Percentiles rank a stretch among this genome's conserved stretches.
These are phyloP conservation scores for Calonectria crousiana DNA, from an alignment of 2,329 filamentous ascomycete genomes.

Conservation along the genomic window DNA sequence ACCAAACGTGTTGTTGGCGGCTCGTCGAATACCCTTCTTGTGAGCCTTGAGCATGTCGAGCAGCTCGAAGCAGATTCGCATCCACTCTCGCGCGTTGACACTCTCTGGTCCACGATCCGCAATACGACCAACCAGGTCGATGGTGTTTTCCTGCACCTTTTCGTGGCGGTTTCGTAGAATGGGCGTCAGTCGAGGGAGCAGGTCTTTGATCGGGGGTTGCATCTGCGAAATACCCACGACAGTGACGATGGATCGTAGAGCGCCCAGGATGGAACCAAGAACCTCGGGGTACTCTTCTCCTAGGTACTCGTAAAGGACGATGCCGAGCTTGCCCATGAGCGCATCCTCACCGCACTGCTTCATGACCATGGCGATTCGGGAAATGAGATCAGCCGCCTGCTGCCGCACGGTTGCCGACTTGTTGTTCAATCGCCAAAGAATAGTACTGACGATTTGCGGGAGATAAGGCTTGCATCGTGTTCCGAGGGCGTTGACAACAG, in stretches of 20 bases:
- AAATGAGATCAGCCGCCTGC: conserved; percentile 96
- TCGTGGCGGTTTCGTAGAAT: conserved; percentile 98
- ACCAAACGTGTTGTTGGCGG: conserved; percentile 99
- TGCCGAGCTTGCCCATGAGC: conserved; percentile 93
- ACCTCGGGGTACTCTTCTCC: conserved; percentile 99
- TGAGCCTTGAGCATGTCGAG: conserved; percentile 99
- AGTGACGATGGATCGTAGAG: conserved; percentile 94
- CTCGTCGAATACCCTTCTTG: conserved; percentile 98
- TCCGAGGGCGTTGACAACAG: conserved; percentile 94
- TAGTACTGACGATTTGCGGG: conserved; percentile 95
- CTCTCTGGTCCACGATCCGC: conserved; percentile 96
- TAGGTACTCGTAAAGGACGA: conserved; percentile 97
- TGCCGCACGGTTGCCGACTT: conserved; percentile 97
- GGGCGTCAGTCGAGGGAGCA: conserved; percentile 94
- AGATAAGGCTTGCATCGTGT: conserved; percentile 96
- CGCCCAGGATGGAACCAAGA: conserved; percentile 94
- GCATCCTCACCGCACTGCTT: conserved; percentile 98
- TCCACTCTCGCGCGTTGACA: conserved; percentile 98
- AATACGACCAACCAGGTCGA: conserved; percentile 97
- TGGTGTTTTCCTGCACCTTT: conserved; percentile 99
- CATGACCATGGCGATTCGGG: conserved; percentile 98
- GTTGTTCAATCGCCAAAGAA: conserved; percentile 97
- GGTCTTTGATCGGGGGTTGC: conserved; percentile 97
- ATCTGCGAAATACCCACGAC: conserved; percentile 98
- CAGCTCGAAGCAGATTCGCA: conserved; percentile 99